Base-by-base conservation (phyloP, 2,329 filamentous ascomycete genomes). In the Phialophora expanda region DNA sequence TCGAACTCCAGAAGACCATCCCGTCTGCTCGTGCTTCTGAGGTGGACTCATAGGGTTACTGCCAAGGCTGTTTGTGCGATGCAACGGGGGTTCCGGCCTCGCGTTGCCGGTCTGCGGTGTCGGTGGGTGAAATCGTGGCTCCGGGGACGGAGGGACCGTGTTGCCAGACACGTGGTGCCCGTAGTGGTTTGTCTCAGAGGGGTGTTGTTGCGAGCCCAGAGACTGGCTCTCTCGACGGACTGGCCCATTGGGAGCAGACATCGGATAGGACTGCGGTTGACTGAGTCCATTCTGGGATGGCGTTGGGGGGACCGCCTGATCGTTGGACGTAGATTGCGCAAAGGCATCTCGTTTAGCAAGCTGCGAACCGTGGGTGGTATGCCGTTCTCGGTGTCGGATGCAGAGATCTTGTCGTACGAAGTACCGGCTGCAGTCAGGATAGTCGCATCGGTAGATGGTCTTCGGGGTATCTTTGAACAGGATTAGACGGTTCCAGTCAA, bases 341-440 rank as follows among this genome's bases (percentile, higher is more conserved):
- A 81, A 81, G 61, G 76, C 75, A 67, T 83, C 81, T 66, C 81
- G 80, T 70, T 82, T 81, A 71, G 83, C 81, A 17, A 83, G 72
- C 69, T 83, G 81, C n/a, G 82, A 83, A 48, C 81, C 81, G 62
- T 81, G 78, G 32, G 90, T 90, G 12, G 88, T 91, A 78, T 94
- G 91, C 51, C 91, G 87, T 76, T 94, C 91, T 75, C 89, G 86
- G 78, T 95, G 91, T 50, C 91, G 89, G 74, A 95, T 90, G 75
- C 95, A 93, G 65, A 99, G 84, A 77, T 99, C 95, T 71, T 96
- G 92, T 69, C 95, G 89, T 65, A 98, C 94, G 80, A 98, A 99
- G 34, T 91, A 89, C 59, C 94, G 90, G 67, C 89, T 87, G 78
- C 95, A 99, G 75, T 93, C 92, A 22, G 92, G 91, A 74, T 93